Evolutionary conservation across 768 basidiomycete genomes (phyloP).

Genomic region (Lactarius indigo): DNA sequence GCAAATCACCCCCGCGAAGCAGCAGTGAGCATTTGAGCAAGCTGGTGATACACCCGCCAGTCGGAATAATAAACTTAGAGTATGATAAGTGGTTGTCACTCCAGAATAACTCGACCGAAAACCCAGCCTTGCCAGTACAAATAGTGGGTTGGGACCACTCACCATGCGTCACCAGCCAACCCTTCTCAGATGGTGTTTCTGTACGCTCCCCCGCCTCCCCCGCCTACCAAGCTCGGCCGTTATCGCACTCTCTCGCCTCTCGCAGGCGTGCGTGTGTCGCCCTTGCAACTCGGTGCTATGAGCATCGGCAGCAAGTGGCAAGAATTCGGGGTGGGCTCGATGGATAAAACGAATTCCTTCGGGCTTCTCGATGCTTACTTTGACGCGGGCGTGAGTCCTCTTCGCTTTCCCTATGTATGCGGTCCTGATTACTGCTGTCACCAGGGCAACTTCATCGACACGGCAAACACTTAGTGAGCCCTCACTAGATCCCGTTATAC

Average conservation of each 20-base stretch:
- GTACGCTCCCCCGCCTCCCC: not conserved
- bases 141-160: not conserved
- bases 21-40: too few relatives aligned
- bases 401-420: too few relatives aligned
- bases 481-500: too few relatives aligned
- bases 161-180: not conserved
- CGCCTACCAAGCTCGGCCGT: conserved; percentile 28
- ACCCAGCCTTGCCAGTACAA: too few relatives aligned
- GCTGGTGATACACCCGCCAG: too few relatives aligned
- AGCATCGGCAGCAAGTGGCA: conserved; percentile 47
- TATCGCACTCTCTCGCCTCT: conserved; percentile 39
- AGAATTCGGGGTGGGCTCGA: conserved; percentile 36
- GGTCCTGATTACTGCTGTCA: conserved; percentile 39
- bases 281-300: conserved; percentile 48
- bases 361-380: conserved; percentile 45
- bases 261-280: conserved; percentile 48
- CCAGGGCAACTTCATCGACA: conserved; percentile 49
- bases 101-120: too few relatives aligned
- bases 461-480: conserved; percentile 44
- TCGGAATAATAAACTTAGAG: too few relatives aligned
- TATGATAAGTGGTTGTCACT: too few relatives aligned
- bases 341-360: conserved; percentile 42
- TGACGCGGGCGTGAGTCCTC: conserved; percentile 42
- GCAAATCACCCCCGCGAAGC: not conserved
- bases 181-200: not conserved